Percentiles rank a stretch among this genome's conserved stretches.
Evolutionary conservation across 2,329 filamentous ascomycete species (phyloP).

Genomic region (Ceratocystis colombiana): DNA sequence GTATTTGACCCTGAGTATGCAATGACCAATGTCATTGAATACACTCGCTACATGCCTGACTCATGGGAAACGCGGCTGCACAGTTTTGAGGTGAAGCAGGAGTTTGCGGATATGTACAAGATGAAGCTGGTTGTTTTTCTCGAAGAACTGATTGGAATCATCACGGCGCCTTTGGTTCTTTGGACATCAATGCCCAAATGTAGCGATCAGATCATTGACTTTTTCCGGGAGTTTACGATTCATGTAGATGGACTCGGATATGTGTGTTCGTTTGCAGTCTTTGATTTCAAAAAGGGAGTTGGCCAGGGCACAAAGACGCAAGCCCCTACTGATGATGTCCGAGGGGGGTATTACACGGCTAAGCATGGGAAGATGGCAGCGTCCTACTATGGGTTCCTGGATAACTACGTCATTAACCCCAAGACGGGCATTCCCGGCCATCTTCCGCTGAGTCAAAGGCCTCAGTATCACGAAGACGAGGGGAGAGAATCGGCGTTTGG

Average conservation of each 20-base stretch:
- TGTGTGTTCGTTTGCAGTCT: conserved; percentile 94
- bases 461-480: conserved; percentile 29
- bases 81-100: conserved; percentile 81
- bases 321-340: conserved; percentile 46
- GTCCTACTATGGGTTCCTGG: conserved; percentile 88
- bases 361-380: conserved; percentile 99
- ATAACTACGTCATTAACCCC: conserved; percentile 74
- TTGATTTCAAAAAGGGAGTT: conserved; percentile 83
- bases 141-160: conserved; percentile 83
- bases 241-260: conserved; percentile 94
- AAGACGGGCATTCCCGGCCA: conserved; percentile 55
- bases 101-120: conserved; percentile 86
- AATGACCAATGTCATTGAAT: conserved; percentile 78
- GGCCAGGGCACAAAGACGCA: conserved; percentile 34
- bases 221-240: conserved; percentile 95
- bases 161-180: conserved; percentile 82
- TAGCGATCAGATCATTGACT: conserved; percentile 89
- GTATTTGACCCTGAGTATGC: conserved; percentile 91
- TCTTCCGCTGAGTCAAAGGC: conserved; percentile 44
- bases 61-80: conserved; percentile 88
- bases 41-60: conserved; percentile 81
- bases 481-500: neutral
- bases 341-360: conserved; percentile 86
- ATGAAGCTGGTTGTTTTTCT: conserved; percentile 84
- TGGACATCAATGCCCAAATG: conserved; percentile 78